Base-by-base conservation (phyloP, 2,329 filamentous ascomycete species). In the Exophiala sideris region DNA sequence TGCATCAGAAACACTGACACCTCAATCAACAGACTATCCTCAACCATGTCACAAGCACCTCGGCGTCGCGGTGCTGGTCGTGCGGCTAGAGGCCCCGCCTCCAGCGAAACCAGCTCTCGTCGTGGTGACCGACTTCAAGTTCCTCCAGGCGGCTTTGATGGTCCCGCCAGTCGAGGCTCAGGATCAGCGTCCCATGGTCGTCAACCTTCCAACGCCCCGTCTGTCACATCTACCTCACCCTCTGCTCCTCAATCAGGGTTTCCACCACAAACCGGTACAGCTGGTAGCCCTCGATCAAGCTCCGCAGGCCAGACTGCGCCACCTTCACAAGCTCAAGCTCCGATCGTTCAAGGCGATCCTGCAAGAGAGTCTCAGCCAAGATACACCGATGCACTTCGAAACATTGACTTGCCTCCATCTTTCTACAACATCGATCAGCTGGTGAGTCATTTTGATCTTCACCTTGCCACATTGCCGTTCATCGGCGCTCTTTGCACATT, bases 101-200 rank as follows among this genome's bases (percentile, higher is more conserved):
- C 65, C 41, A 44, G 41, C 14, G 71, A 74, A 51, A 54, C 55
- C 12, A 41, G 57, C 11, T 57, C 54, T 36, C 57, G 57, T 32
- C 57, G 57, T 46, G 57, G 57, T 39, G 50, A 54, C 38, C 52
- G 53, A 12, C 52, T 45, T 5, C 54, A 54, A 35, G 42, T 44
- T 20, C 45, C 54, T 12, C 32, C 46, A 21, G 58, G 58, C 48
- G 58, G 51, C 14, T 63, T 63, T 40, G 63, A 65, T 52, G 62
- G 63, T 49, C 62, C 63, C 52, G 62, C 60, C 40, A 60, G 61
- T 48, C 54, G 60, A 45, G 61, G 61, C 34, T 54, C 52, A 38
- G 59, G 52, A 11, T 61, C 61, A 9, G 58, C 49, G 12, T 63
- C 62, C 18, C 54, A 49, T 38, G 45, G 53, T 42, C 49, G 55